Percentiles rank a stretch among this genome's conserved stretches.
Conservation (phyloP, 83 land plant genomes). For the Isoetes engelmannii region DNA sequence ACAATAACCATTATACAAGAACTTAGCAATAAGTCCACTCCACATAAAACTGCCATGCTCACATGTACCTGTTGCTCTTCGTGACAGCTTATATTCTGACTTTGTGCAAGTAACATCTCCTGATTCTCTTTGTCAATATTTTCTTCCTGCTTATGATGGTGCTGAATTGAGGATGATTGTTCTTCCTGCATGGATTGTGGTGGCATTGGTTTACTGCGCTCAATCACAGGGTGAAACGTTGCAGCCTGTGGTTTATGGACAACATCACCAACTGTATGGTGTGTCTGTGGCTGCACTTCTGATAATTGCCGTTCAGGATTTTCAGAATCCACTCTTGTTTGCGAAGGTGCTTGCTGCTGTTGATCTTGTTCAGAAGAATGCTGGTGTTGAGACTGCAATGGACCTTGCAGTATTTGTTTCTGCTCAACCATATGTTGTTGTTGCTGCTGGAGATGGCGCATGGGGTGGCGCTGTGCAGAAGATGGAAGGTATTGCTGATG, state of each 20-base stretch:
- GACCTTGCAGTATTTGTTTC: constrained; percentile 12
- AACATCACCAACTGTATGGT: not conserved
- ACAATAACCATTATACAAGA: no score
- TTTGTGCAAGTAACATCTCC: not conserved
- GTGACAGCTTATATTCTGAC: not conserved
- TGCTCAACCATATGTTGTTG: constrained; percentile 10
- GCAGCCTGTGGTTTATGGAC: not conserved
- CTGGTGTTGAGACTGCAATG: constrained; percentile 16
- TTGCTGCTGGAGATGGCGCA: constrained; percentile 17
- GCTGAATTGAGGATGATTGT: not conserved
- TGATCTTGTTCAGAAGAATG: constrained; percentile 11
- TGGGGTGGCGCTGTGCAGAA: not conserved
- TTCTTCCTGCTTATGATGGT: not conserved
- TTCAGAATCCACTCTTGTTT: constrained; percentile 6
- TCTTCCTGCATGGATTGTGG: not conserved
- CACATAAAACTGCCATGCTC: not conserved
- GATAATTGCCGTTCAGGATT: constrained; percentile 11
- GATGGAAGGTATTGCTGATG: constrained; percentile 3
- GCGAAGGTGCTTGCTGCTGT: constrained; percentile 20
- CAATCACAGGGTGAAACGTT: constrained; percentile 1
- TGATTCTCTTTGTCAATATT: not conserved
- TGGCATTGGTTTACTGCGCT: not conserved
- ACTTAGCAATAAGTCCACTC: not conserved
- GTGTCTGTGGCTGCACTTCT: constrained; percentile 5
- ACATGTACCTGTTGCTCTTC: not conserved